Evolutionary conservation across 768 basidiomycete species (phyloP), one percentile per base, ranked within the genome.

Genomic region (Gyrodon lividus): DNA sequence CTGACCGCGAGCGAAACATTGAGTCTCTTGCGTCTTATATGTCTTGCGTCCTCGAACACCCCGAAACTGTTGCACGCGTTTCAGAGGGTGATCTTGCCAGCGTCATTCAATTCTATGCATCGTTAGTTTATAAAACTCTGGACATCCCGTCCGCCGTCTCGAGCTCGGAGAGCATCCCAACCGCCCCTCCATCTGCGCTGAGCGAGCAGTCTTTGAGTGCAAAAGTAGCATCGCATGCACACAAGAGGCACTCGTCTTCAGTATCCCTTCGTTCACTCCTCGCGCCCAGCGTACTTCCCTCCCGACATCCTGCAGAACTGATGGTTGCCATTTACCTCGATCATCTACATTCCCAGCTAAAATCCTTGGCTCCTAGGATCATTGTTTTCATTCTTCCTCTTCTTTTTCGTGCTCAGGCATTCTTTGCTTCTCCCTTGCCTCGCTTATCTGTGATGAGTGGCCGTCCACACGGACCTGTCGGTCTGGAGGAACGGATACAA

Each of bases 361-460:
- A 84, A 61, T 75, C 74, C 14, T 72, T 89, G 14, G 73, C 83
- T 5, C 77, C 83, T 6, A 67, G 67, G 10, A 75, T 78, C 59
- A 76, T 89, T 31, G 63, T 70, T 12, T 59, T 69, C 31, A 81
- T 90, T 46, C 72, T 90, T n/a, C 84, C 86, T 0, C 72, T 86
- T 30, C 78, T 92, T n/a, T 87, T 89, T 61, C 82, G 86, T 16
- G 79, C 78, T 19, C 74, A 87, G 20, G 81, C 84, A 1, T 83
- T 80, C 58, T 86, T 80, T 60, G 73, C 81, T 4, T 77, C 81
- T 3, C 81, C 87, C 2, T 77, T 92, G 14, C 86, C 89, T 35
- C 80, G 85, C 7, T 70, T 92, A 9, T 81, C 85, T 5, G 72
- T 89, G 37, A 72, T 73, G 44, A 64, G 64, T 52, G 64, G 77